Evolutionary conservation across 352 stramenopile genomes (phyloP).

Genomic region (Elongisporangium anandrum): DNA sequence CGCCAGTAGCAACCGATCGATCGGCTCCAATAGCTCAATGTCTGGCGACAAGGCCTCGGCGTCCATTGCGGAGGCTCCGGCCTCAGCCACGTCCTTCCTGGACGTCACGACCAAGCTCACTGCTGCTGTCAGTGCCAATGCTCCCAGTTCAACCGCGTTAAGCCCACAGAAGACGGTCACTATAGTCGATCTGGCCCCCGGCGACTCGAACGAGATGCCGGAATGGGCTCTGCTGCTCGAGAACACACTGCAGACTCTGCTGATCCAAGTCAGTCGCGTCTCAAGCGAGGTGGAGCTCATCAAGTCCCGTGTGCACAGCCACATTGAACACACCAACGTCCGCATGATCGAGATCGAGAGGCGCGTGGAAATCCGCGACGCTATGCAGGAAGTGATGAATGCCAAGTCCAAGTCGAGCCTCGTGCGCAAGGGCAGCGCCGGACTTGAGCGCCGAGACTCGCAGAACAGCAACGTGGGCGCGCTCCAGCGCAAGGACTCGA

Average conservation of each 20-base stretch:
- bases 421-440: constrained; percentile 12
- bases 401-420: constrained; percentile 12
- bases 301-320: constrained; percentile 32
- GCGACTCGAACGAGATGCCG: constrained; percentile 12
- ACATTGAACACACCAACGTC: constrained; percentile 34
- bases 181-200: too few relatives aligned
- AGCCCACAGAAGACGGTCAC: neutral
- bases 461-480: neutral
- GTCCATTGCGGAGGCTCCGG: neutral
- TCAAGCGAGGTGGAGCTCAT: constrained; percentile 52
- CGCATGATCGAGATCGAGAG: constrained; percentile 45
- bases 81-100: neutral
- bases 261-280: constrained; percentile 45
- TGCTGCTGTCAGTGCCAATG: neutral
- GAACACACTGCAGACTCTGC: constrained; percentile 43
- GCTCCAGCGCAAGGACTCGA: constrained; percentile 2
- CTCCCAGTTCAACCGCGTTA: neutral
- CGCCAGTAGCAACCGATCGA: neutral
- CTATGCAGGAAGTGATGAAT: constrained; percentile 41
- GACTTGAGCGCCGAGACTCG: constrained; percentile 9
- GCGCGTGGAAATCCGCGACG: constrained; percentile 36
- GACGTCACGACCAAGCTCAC: neutral
- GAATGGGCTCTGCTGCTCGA: constrained; percentile 53
- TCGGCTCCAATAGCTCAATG: neutral
- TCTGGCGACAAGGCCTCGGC: neutral